A percentile compares a stretch with the other conserved stretches of the same genome.
phyloP scores from a whole-genome alignment of 495 filamentous ascomycete species.

The Lophiotrema nucula region DNA sequence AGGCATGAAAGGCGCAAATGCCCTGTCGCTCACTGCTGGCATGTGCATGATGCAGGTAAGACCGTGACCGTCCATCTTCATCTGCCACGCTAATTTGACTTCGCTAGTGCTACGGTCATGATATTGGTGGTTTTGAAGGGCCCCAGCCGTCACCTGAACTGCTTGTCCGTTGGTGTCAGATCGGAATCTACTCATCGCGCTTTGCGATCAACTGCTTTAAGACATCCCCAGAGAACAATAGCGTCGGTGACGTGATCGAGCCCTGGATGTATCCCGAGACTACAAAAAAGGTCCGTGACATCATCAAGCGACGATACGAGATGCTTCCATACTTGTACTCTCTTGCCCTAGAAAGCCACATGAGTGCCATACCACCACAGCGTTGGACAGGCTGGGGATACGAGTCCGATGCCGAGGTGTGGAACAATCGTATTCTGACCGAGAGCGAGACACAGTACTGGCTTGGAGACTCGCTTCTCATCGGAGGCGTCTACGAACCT shows the following conservation, averaged over 20 bases:
- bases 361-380: conserved; percentile 58
- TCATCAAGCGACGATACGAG: conserved; percentile 67
- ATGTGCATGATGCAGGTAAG: conserved; percentile 60
- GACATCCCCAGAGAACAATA: conserved; percentile 59
- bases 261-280: conserved; percentile 71
- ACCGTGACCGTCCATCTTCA: not conserved
- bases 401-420: conserved; percentile 61
- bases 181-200: conserved; percentile 64
- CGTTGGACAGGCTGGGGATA: conserved; percentile 70
- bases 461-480: conserved; percentile 64
- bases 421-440: conserved; percentile 51
- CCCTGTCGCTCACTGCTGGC: conserved; percentile 63
- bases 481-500: conserved; percentile 64
- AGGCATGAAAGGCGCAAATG: conserved; percentile 65
- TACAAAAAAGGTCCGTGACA: conserved; percentile 55
- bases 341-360: conserved; percentile 58
- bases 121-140: conserved; percentile 72
- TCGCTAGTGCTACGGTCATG: conserved; percentile 61
- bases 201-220: conserved; percentile 78
- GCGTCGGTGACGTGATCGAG: conserved; percentile 66
- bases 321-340: conserved; percentile 69
- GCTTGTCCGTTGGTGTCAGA: conserved; percentile 68
- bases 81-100: not conserved
- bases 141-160: conserved; percentile 66
- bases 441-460: conserved; percentile 66